A percentile compares a stretch with the other conserved stretches of the same genome.
Conservation (phyloP, 208 protist species). For the Trypanosoma theileri region DNA sequence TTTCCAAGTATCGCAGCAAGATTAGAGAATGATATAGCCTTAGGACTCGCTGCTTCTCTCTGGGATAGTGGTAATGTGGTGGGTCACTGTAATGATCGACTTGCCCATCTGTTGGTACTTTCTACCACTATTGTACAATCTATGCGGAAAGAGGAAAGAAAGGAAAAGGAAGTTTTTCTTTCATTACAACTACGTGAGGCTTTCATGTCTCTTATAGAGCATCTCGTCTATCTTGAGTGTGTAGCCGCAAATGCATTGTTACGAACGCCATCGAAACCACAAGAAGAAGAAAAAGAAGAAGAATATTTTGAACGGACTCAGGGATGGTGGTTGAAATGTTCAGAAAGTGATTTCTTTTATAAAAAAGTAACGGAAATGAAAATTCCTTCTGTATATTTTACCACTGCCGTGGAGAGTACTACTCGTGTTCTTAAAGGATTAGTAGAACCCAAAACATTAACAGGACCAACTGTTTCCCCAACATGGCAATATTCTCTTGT, state of each 20-base stretch:
- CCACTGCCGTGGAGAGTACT: conserved; percentile 1
- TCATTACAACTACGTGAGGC: conserved; percentile 20
- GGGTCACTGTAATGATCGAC: conserved; percentile 29
- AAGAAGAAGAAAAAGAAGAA: background rate
- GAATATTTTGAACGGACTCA: too few relatives aligned
- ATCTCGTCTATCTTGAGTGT: conserved; percentile 18
- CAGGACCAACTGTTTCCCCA: background rate
- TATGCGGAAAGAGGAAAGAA: background rate
- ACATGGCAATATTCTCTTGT: conserved; percentile 22
- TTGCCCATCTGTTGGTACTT: conserved; percentile 27
- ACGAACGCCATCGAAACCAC: background rate
- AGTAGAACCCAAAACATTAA: conserved; percentile 13
- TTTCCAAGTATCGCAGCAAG: conserved; percentile 30
- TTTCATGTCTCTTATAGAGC: conserved; percentile 23
- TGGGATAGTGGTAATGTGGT: conserved; percentile 29
- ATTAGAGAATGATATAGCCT: conserved; percentile 26
- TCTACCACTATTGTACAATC: conserved; percentile 16
- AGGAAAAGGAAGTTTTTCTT: background rate
- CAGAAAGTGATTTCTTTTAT: background rate
- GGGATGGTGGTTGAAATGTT: background rate
- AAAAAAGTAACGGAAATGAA: background rate
- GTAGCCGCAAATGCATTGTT: conserved; percentile 5
- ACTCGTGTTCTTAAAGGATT: conserved; percentile 4
- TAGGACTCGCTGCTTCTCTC: conserved; percentile 23
- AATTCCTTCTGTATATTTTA: background rate